Base-by-base conservation (phyloP, 371 early-diverging fungal genomes). In the Syncephalastrum racemosum region DNA sequence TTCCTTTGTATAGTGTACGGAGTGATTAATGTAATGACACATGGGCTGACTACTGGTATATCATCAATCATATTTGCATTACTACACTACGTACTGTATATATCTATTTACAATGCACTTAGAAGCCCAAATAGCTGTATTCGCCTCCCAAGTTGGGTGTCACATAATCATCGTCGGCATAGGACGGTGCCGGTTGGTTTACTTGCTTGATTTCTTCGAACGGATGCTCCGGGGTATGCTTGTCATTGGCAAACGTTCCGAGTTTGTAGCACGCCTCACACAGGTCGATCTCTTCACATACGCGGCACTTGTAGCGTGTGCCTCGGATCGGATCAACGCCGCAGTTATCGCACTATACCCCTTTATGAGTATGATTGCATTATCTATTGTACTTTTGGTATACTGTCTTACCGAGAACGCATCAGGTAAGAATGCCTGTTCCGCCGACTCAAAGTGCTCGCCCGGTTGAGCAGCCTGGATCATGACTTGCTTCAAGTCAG, bases 291-390 rank as follows among this genome's bases (percentile, higher is more conserved):
- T 79, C 76, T 59, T 74, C 76, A 54, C 87, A 86, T n/a, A 81
- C 70, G 14, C 73, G 69, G 54, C 87, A 86, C 43, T 82, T 81
- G 58, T 82, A 83, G 1, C 80, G 75, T 7, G 74, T 70, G 14
- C 87, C 87, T 19, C 82, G 63, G 54, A 86, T 86, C 4, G 87
- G 87, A 44, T 84, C 84, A 27, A 73, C 70, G 13, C 82, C 82
- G 62, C 87, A 86, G 6, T 65, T 65, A 68, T 82, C 81, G 53
- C 85, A 86, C 87, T 73, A 56, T 49, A 50, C 12, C 27, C 18
- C 50, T 16, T 14, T 12, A 5, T 56, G 43, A 55, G 20, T 4
- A 27, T 54, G 50, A 24, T 41, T 18, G 18, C 4, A 23, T n/a
- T 41, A 24, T 12, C 40, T 2, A 16, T 14, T 22, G n/a, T n/a